Evolutionary conservation across 2,329 filamentous ascomycete genomes (phyloP).

Genomic region (Hymenoscyphus salicellus): DNA sequence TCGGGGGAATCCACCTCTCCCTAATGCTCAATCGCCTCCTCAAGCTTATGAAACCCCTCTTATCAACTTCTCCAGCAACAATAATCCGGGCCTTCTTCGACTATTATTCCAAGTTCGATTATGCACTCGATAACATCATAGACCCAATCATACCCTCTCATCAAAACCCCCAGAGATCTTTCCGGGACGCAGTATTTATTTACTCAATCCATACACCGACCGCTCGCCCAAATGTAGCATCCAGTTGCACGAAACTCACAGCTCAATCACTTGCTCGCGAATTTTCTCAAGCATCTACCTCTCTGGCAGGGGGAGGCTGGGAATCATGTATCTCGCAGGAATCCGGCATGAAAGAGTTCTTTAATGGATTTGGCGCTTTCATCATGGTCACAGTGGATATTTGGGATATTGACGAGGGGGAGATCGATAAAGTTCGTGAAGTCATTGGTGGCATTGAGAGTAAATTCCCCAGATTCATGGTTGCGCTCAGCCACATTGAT

Average conservation of each 20-base stretch:
- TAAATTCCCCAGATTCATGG: background rate
- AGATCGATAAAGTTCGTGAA: background rate
- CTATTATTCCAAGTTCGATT: constrained; percentile 36
- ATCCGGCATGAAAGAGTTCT: background rate
- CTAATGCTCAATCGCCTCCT: constrained; percentile 58
- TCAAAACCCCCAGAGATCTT: background rate
- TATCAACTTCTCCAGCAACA: constrained; percentile 20
- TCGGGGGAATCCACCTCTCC: constrained; percentile 63
- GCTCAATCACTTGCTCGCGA: constrained; percentile 13
- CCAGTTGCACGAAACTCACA: constrained; percentile 40
- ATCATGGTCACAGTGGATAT: background rate
- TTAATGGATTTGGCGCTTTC: background rate
- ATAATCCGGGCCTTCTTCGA: constrained; percentile 56
- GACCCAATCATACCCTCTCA: background rate
- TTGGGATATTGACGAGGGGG: background rate
- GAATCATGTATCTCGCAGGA: background rate
- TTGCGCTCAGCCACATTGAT: background rate
- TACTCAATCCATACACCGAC: constrained; percentile 60
- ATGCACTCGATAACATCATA: background rate
- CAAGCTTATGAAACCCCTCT: constrained; percentile 48
- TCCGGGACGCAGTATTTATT: constrained; percentile 61
- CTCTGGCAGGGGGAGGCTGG: background rate
- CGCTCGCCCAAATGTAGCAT: constrained; percentile 51
- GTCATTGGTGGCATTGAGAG: background rate
- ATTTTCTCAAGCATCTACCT: background rate